Percentiles rank a stretch among this genome's conserved stretches.
Conservation (phyloP, 345 rosid species). For the Camelina neglecta region DNA sequence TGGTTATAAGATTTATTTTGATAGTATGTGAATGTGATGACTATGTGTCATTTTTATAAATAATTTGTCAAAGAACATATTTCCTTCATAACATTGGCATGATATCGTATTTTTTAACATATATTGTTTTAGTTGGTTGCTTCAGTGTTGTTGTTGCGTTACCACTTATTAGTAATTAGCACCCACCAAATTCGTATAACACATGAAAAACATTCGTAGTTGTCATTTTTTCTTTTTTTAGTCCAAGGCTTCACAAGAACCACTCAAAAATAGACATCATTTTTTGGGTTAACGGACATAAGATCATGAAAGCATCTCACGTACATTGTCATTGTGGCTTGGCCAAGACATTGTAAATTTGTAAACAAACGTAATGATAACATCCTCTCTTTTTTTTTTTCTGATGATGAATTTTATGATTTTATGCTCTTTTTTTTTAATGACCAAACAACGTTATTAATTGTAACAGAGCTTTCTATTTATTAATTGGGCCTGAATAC, state of each 20-base stretch:
- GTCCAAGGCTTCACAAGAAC: not conserved
- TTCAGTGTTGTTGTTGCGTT: too few species aligned
- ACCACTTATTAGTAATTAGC: too few species aligned
- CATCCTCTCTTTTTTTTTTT: not conserved
- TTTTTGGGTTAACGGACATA: not conserved
- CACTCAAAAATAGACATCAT: not conserved
- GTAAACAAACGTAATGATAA: conserved; percentile 29
- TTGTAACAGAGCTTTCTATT: too few species aligned
- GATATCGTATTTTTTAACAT: not conserved
- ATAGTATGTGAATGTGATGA: too few species aligned
- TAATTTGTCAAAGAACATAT: too few species aligned
- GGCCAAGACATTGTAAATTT: not conserved
- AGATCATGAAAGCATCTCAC: conserved; percentile 31
- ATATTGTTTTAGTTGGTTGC: not conserved
- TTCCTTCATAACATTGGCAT: not conserved
- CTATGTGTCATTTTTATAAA: too few species aligned
- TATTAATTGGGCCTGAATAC: not conserved
- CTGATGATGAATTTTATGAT: conserved; percentile 11
- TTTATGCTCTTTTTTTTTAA: conserved; percentile 9
- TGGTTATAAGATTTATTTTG: too few species aligned
- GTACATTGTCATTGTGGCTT: conserved; percentile 11
- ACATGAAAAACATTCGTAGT: too few species aligned
- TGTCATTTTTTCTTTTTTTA: not conserved
- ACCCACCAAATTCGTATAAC: too few species aligned
- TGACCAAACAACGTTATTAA: conserved; percentile 17